A percentile compares a stretch with the other conserved stretches of the same genome.
Conservation (phyloP, 108 stramenopile genomes). For the Skeletonema costatum region DNA sequence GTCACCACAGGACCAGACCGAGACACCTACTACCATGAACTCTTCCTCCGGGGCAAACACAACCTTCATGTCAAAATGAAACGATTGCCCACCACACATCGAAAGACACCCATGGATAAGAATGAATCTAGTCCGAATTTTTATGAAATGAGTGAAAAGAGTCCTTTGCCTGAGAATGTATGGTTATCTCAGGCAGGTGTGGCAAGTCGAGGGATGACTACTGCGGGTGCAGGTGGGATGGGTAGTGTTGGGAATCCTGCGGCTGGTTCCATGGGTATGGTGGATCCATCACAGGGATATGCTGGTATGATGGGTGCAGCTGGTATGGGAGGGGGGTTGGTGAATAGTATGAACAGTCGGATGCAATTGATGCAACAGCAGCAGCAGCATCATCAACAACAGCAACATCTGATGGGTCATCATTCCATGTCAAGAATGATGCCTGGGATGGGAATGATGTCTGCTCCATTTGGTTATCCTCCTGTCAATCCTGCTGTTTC, state of each 20-base stretch:
- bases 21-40: constrained; percentile 47
- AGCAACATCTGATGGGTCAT: neutral
- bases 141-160: constrained; percentile 47
- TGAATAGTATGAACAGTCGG: neutral
- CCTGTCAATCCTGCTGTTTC: neutral
- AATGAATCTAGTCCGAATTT: constrained; percentile 47
- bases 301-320: neutral
- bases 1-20: constrained; percentile 36
- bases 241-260: neutral
- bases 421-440: neutral
- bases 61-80: constrained; percentile 12
- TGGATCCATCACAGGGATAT: neutral
- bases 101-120: constrained; percentile 59
- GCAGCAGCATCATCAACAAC: neutral
- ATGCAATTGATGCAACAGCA: neutral
- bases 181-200: neutral
- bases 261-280: neutral
- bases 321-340: neutral
- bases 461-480: neutral
- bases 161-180: constrained; percentile 38
- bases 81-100: constrained; percentile 60
- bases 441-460: neutral
- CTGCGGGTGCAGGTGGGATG: neutral
- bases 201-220: neutral
- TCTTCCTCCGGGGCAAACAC: constrained; percentile 38